Evolutionary conservation across 202 grass and related monocot species (phyloP).

Genomic region (Saccharum hybrid): DNA sequence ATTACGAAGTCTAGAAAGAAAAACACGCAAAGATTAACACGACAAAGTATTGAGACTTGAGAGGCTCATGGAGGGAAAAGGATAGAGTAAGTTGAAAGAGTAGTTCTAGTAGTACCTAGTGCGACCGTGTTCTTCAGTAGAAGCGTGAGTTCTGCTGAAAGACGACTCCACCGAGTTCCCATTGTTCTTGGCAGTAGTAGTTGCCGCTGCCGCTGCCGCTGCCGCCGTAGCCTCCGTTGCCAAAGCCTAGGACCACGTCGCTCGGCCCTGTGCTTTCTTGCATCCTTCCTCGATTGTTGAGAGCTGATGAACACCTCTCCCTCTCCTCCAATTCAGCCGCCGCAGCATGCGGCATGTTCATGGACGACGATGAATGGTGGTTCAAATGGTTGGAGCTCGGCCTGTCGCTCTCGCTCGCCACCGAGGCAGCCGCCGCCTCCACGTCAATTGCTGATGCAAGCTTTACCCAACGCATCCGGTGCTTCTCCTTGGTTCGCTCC

Average conservation of each 20-base stretch:
- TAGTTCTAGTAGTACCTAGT: conserved; percentile 44
- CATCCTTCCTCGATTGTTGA: conserved; percentile 42
- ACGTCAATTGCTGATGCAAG: conserved; percentile 61
- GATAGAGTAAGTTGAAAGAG: conserved; percentile 16
- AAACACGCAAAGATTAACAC: conserved; percentile 34
- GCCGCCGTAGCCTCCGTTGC: conserved; percentile 40
- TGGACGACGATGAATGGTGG: conserved; percentile 43
- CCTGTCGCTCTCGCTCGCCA: conserved; percentile 26
- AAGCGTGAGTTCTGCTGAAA: conserved; percentile 50
- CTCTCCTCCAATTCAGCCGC: conserved; percentile 60
- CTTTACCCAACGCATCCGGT: conserved; percentile 58
- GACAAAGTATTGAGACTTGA: conserved; percentile 47
- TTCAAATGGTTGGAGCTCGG: conserved; percentile 45
- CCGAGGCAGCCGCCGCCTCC: conserved; percentile 22
- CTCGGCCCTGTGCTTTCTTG: conserved; percentile 50
- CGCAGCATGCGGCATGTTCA: conserved; percentile 39
- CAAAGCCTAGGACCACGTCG: conserved; percentile 53
- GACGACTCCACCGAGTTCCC: conserved; percentile 69
- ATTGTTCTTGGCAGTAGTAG: conserved; percentile 62
- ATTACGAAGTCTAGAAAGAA: conserved; percentile 30
- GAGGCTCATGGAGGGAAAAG: background rate
- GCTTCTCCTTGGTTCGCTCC: conserved; percentile 86
- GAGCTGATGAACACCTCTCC: conserved; percentile 58
- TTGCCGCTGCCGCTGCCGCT: conserved; percentile 30
- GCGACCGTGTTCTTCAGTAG: conserved; percentile 55